These are phyloP conservation scores for Sugiyamaella floridensis DNA, from an alignment of 805 yeast genomes.

Conservation along the genomic window DNA sequence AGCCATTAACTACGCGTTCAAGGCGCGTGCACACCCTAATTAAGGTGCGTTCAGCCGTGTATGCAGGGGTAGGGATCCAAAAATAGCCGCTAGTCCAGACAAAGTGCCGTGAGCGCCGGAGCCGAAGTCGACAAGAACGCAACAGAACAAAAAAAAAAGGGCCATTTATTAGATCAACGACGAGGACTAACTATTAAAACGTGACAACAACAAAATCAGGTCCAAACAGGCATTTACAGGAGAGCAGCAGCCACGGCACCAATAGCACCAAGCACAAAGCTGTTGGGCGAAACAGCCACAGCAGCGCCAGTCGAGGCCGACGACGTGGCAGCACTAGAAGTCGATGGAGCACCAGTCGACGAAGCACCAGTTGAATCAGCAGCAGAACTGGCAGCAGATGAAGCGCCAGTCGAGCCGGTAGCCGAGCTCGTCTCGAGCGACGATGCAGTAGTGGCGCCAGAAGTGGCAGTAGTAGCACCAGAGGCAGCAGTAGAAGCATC, in stretches of 20 bases:
- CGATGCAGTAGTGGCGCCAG: constrained; percentile 10
- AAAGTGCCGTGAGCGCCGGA: background rate
- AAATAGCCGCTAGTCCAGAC: background rate
- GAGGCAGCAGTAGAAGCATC: constrained; percentile 7
- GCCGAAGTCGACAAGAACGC: background rate
- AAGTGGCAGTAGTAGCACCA: constrained; percentile 8
- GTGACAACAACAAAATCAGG: constrained; percentile 21
- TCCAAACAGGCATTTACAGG: constrained; percentile 14
- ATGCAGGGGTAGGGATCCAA: background rate
- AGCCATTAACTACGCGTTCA: too few relatives aligned
- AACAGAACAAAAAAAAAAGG: background rate
- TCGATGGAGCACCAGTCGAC: constrained; percentile 10
- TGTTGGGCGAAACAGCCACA: constrained; percentile 7
- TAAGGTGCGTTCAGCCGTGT: background rate
- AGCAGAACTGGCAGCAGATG: constrained; percentile 1
- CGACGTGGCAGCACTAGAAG: constrained; percentile 17
- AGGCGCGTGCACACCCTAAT: too few relatives aligned
- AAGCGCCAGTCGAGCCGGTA: constrained; percentile 6
- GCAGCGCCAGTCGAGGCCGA: constrained; percentile 13
- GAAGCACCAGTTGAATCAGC: constrained; percentile 14
- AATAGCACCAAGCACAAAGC: constrained; percentile 7
- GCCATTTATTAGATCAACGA: background rate
- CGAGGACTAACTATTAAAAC: constrained; percentile 17
- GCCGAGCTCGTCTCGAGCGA: constrained; percentile 5
- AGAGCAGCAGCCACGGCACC: constrained; percentile 10